Evolutionary conservation across 371 early-diverging fungal species (phyloP), one percentile per base, ranked within the genome.

Genomic region (Dichotomocladium elegans): DNA sequence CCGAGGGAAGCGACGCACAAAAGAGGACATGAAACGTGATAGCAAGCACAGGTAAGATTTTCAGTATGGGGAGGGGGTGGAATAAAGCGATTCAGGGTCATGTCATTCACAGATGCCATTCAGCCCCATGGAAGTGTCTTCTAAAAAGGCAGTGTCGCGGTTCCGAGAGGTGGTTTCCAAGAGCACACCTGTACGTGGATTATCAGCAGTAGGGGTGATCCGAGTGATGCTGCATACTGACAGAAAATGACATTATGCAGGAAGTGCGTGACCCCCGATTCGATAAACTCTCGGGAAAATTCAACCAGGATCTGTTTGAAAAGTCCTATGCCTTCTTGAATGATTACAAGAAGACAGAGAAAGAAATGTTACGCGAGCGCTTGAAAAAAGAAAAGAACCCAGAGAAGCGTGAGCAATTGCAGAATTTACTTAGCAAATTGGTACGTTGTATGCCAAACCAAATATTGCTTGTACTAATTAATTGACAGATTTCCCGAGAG

Each of bases 241-340:
- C 11, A 7, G 19, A 41, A 45, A 27, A 34, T 25, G 27, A 45
- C 24, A 44, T 21, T 17, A 30, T 28, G 29, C 58, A 83, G 80
- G 81, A 83, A 80, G 70, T 79, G 19, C 83, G 91, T 21, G 96
- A 95, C 68, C 96, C 96, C 37, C 78, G 96, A 40, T 95, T 95
- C 66, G 94, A 94, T 66, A 80, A 78, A 33, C 58, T 89, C 29
- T 82, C 87, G 0, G 96, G 96, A n/a, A 74, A 85, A 31, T 75
- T 90, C 43, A 93, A 94, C 67, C 82, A 85, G 41, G 94, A 89
- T 35, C 63, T 94, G 28, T 95, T 91, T 61, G 83, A 90, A 57
- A 85, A 87, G 51, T 89, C 93, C 6, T 95, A 94, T 64, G 76
- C 68, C 1, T 95, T 94, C 63, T 50, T 95, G 29, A 72, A 86